Base-by-base conservation (phyloP, 495 filamentous ascomycete species). In the Aspergillus affinis region DNA sequence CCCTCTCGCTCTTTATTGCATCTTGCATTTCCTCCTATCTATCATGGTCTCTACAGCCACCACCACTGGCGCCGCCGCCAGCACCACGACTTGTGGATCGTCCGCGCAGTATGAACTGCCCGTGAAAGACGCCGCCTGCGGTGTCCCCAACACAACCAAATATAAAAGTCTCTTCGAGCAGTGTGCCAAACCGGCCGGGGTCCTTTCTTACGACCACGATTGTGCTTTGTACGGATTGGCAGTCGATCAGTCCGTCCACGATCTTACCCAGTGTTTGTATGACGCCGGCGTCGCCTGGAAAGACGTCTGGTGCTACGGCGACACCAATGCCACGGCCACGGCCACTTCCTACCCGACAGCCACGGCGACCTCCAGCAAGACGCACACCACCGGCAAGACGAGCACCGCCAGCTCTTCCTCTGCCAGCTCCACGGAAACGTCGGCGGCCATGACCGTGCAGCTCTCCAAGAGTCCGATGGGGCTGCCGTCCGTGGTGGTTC, bases 201-300 rank as follows among this genome's bases (percentile, higher is more conserved):
- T 62, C 46, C 46, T 26, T 17, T 1, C 45, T 2, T 57, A 57
- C 78, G 32, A 83, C 69, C 26, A 82, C 69, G 52, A 77, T 78
- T 1, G 80, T 67, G 57, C 78, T 72, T 23, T 74, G 61, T 54
- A 72, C 58, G 58, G 51, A 53, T 61, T 61, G 6, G 59, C 63
- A 7, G 41, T 62, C 4, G 59, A 55, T 23, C 63, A 65, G 23
- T 54, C 64, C 20, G 55, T 67, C n/a, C 61, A 67, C 46, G 55
- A 61, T 10, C 64, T 67, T 19, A 63, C 61, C 7, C 51, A 67
- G 47, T 63, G 64, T 51, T 58, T 67, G 21, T 63, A 64, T 30
- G 49, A 69, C 56, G 65, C 72, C 46, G 56, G 67, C 57, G 57
- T 74, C 57, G 19, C 69, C 32, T 51, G 72, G 72, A 23, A 70